These are phyloP conservation scores for Jacaranda copaia DNA, from an alignment of 257 asterid species.

Conservation along the genomic window DNA sequence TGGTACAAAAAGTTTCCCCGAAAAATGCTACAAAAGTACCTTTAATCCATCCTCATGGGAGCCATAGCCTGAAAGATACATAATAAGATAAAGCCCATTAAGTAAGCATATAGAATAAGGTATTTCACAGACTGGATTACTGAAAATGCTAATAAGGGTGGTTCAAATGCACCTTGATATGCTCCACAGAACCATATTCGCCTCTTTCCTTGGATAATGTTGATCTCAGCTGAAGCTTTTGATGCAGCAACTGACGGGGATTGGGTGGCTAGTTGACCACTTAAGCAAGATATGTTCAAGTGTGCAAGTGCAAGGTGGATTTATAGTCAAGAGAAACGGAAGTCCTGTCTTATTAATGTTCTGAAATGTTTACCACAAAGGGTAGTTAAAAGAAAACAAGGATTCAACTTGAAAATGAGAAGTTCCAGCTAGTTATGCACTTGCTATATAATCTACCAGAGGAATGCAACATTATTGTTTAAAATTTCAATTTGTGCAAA, in stretches of 20 bases:
- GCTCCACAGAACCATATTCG: conserved; percentile 86
- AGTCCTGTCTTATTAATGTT: conserved; percentile 51
- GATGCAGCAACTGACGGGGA: conserved; percentile 84
- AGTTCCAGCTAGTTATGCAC: no score
- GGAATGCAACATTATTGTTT: not conserved
- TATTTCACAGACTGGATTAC: not conserved
- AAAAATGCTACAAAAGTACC: conserved; percentile 46
- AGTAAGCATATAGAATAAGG: conserved; percentile 2
- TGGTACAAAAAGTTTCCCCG: no score
- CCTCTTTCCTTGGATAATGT: conserved; percentile 75
- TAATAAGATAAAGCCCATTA: not conserved
- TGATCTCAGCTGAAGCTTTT: conserved; percentile 64
- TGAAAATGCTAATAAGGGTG: no score
- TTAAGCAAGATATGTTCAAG: conserved; percentile 57
- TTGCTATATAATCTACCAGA: no score
- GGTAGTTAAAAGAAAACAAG: not conserved
- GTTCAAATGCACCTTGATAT: conserved; percentile 63
- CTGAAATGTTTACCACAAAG: conserved; percentile 35
- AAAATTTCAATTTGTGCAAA: not conserved
- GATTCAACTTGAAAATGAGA: no score
- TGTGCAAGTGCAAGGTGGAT: conserved; percentile 60
- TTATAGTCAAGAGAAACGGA: conserved; percentile 64
- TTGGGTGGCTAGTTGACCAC: conserved; percentile 79
- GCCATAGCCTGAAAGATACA: conserved; percentile 63
- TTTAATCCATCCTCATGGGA: conserved; percentile 82